Evolutionary conservation across 768 basidiomycete species (phyloP).

Genomic region (Serendipita sp.): DNA sequence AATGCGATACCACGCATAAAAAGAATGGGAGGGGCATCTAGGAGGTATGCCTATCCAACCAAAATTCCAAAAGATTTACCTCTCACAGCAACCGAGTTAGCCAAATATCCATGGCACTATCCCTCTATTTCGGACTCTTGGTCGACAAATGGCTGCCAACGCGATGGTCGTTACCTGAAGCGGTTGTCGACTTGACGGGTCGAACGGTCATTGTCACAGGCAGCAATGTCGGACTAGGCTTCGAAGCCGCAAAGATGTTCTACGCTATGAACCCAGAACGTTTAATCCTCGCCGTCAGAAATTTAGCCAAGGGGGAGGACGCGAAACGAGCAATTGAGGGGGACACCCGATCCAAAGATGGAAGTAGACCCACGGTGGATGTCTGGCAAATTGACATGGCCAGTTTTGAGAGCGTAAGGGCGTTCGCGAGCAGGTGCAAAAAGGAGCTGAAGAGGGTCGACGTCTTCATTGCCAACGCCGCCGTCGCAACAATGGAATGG

Average conservation of each 20-base stretch:
- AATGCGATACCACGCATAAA: too few relatives aligned
- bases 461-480: constrained; percentile 11
- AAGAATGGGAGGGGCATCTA: too few relatives aligned
- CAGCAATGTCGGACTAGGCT: constrained; percentile 37
- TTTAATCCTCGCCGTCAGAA: constrained; percentile 24
- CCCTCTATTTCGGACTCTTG: background rate
- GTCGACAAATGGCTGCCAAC: background rate
- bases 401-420: constrained; percentile 6
- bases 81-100: too few relatives aligned
- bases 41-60: too few relatives aligned
- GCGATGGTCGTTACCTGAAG: background rate
- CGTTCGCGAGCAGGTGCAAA: constrained; percentile 9
- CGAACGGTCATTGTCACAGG: constrained; percentile 37
- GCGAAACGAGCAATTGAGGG: background rate
- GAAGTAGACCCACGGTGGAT: background rate
- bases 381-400: constrained; percentile 10
- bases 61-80: too few relatives aligned
- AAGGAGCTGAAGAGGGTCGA: constrained; percentile 9
- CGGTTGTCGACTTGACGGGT: constrained; percentile 22
- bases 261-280: constrained; percentile 20
- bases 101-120: background rate
- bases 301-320: constrained; percentile 17
- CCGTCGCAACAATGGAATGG: background rate
- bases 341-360: background rate
- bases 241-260: constrained; percentile 24